Evolutionary conservation across 371 early-diverging fungal genomes (phyloP).

Genomic region (Actinomortierella ambigua): DNA sequence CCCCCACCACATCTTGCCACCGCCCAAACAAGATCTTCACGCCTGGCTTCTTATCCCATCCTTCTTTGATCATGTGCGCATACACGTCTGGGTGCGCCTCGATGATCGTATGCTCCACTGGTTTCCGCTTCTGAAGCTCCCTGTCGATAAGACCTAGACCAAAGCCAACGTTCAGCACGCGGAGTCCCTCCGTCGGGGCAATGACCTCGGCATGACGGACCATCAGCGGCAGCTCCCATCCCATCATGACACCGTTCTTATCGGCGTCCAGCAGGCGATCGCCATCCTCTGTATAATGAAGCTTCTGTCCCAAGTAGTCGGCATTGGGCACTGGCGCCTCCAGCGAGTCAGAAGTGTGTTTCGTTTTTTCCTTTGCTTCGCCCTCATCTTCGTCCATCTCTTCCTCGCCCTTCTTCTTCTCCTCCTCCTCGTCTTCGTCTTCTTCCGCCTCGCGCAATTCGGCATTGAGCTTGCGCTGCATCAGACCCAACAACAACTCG

Average conservation of each 20-base stretch:
- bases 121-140: conserved; percentile 74
- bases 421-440: conserved; percentile 45
- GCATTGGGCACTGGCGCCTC: conserved; percentile 66
- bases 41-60: conserved; percentile 85
- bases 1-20: conserved; percentile 91
- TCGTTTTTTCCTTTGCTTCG: conserved; percentile 8
- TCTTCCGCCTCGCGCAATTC: conserved; percentile 43
- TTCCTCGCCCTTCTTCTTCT: conserved; percentile 47
- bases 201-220: conserved; percentile 84
- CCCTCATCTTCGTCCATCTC: conserved; percentile 49
- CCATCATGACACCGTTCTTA: conserved; percentile 97
- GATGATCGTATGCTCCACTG: conserved; percentile 87
- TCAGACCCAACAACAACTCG: conserved; percentile 70
- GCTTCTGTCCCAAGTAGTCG: conserved; percentile 76
- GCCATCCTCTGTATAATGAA: conserved; percentile 75
- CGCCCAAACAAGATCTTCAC: conserved; percentile 89
- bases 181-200: conserved; percentile 67
- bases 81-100: conserved; percentile 98
- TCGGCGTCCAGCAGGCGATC: conserved; percentile 83
- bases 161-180: conserved; percentile 85
- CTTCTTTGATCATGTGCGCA: conserved; percentile 79
- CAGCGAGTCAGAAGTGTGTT: neutral
- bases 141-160: conserved; percentile 93
- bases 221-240: conserved; percentile 97
- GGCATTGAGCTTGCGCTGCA: conserved; percentile 42